Base-by-base conservation (phyloP, 2,329 filamentous ascomycete species). In the Cytospora schulzeri region DNA sequence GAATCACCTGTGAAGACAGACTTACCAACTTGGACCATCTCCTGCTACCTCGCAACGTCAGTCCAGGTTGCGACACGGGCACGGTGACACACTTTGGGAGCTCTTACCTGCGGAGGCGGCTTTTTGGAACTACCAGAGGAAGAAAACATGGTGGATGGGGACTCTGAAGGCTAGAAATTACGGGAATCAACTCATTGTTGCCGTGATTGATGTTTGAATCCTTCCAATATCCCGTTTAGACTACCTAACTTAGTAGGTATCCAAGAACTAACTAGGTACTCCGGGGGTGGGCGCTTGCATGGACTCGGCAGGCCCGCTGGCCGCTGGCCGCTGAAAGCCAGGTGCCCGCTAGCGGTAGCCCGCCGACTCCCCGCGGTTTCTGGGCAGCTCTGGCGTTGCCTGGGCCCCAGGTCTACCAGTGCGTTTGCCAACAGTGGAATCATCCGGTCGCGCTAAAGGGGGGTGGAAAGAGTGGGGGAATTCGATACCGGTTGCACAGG, bases 21-120 rank as follows among this genome's bases (percentile, higher is more conserved):
- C 45, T 48, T 89, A 98, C 95, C 94, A 83, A 99, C 93, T 90
- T 99, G 94, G 72, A 97, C 92, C 95, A 99, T 99, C 85, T 99
- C 95, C 92, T 98, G 82, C 75, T 80, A 72, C 77, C 48, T 48
- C 45, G 71, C 75, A 73, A 72, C 74, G 75, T 75, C 70, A 70
- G 74, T 78, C 71, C 68, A 70, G 63, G 69, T 64, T 65, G 62
- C 60, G 56, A 57, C 57, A 60, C n/a, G 29, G 29, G 33, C 50
- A 66, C 33, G 53, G 53, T 15, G 52, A 58, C 60, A 58, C 60
- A 60, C 66, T 64, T 24, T 66, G 67, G 56, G 66, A 62, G 19
- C 48, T 76, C 83, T 75, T 80, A 92, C 90, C 86, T 91, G 89
- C 74, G 89, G 86, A 69, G 84, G 81, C 70, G 85, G 82, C 81